Evolutionary conservation across 2,329 filamentous ascomycete genomes (phyloP), one percentile per base, ranked within the genome.

Genomic region (Madurella mycetomatis): DNA sequence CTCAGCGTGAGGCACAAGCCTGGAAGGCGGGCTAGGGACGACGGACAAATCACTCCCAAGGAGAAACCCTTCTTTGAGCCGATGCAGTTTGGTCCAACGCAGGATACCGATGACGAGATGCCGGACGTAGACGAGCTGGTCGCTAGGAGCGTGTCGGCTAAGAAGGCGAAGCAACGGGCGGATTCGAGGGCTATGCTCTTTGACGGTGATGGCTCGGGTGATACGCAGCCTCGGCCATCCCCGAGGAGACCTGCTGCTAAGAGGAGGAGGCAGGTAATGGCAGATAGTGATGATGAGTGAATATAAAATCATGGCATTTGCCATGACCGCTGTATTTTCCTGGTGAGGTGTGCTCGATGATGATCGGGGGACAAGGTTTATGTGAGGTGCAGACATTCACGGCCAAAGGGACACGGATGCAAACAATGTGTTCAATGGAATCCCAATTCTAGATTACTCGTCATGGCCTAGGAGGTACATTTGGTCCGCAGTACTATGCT

Each of bases 41-140:
- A 37, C 63, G 57, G 7, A 61, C 54, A 19, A 55, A 25, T 25
- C 25, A 52, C 18, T 34, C 40, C 53, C 45, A 49, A 55, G 56
- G 51, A 60, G 13, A 69, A 64, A 48, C 70, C 70, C 1, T 73
- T 72, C 43, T 75, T 66, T 44, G 70, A 71, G 40, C 72, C 71
- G 5, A 72, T 69, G 2, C 54, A 66, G 13, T 72, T 76, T 25
- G 62, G 67, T 0, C 66, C 65, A 3, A 74, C 71, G 5, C 73
- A 77, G 40, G 60, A 62, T 4, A 52, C 58, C 50, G 72, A 75
- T 18, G 71, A 66, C 16, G 68, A 73, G 17, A 58, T 62, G 56
- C 57, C 60, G 5, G 62, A 64, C 47, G 37, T 62, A 39, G 43
- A 39, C 13, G 53, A 51, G 19, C 41, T 62, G 25, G 54, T 52